These are phyloP conservation scores for Sugiyamaella grinbergsii DNA, from an alignment of 1,139 yeast genomes.

Conservation along the genomic window DNA sequence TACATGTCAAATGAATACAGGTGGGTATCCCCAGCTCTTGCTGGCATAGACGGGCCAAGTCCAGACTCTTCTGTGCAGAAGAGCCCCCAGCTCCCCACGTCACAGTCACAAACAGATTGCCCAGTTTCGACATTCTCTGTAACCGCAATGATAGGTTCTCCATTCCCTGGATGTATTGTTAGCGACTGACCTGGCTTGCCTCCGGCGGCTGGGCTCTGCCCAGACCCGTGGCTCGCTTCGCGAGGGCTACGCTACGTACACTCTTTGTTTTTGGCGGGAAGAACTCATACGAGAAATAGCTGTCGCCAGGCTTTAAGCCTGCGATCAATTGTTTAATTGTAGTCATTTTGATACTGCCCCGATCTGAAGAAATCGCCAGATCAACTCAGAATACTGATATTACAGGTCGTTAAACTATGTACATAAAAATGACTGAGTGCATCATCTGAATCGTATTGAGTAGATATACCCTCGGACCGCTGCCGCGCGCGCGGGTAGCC, in stretches of 20 bases:
- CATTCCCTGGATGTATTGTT: slow-evolving; percentile 59
- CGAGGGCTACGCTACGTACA: slow-evolving; percentile 37
- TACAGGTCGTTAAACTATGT: too few relatives aligned
- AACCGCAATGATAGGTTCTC: slow-evolving; percentile 82
- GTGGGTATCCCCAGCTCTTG: slow-evolving; percentile 77
- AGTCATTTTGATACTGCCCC: slow-evolving; percentile 43
- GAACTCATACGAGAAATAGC: slow-evolving; percentile 85
- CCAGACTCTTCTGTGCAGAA: slow-evolving; percentile 82
- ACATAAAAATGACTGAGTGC: too few relatives aligned
- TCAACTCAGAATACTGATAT: too few relatives aligned
- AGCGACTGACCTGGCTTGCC: background rate
- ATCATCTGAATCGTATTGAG: too few relatives aligned
- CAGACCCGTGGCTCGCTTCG: slow-evolving; percentile 9
- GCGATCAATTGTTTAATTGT: slow-evolving; percentile 61
- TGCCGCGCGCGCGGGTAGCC: too few relatives aligned
- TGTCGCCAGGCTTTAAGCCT: slow-evolving; percentile 53
- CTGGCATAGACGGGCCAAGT: slow-evolving; percentile 77
- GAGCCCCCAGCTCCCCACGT: slow-evolving; percentile 99
- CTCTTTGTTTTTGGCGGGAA: slow-evolving; percentile 95
- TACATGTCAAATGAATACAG: slow-evolving; percentile 92
- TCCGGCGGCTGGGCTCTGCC: slow-evolving; percentile 7
- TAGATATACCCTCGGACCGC: too few relatives aligned
- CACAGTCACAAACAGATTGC: slow-evolving; percentile 85
- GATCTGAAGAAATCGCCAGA: too few relatives aligned
- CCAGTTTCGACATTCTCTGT: slow-evolving; percentile 82